These are phyloP conservation scores for Geotrichum fermentans DNA, from an alignment of 1,139 yeast genomes.

Conservation along the genomic window DNA sequence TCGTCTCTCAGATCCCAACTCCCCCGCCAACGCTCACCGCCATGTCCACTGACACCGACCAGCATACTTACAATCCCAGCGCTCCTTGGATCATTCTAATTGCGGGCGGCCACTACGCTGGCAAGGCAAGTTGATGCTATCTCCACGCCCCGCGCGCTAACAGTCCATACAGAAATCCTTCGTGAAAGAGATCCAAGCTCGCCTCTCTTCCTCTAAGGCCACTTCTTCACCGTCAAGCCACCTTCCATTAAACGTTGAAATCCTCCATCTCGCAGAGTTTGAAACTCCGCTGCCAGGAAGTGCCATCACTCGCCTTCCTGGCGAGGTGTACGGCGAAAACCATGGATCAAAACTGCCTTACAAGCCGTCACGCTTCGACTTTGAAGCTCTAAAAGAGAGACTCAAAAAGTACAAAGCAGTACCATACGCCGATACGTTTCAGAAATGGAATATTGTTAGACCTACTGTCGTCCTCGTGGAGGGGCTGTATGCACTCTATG, in stretches of 20 bases:
- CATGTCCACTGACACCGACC: neutral
- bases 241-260: constrained; percentile 20
- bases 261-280: constrained; percentile 35
- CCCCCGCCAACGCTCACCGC: no score
- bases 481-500: constrained; percentile 78
- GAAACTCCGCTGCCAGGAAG: constrained; percentile 19
- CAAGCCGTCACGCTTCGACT: constrained; percentile 40
- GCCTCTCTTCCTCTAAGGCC: constrained; percentile 15
- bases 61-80: constrained; percentile 2
- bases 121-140: constrained; percentile 43
- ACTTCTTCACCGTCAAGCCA: neutral
- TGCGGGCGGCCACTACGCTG: constrained; percentile 76
- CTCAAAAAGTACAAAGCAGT: constrained; percentile 20
- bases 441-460: constrained; percentile 2
- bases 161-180: constrained; percentile 27
- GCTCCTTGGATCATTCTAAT: constrained; percentile 46
- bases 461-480: constrained; percentile 52
- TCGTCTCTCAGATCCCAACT: no score
- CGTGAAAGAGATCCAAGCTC: constrained; percentile 27
- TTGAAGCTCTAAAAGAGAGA: constrained; percentile 34
- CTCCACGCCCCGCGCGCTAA: neutral
- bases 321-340: constrained; percentile 16
- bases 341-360: constrained; percentile 13
- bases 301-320: constrained; percentile 6
- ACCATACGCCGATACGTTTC: neutral